Percentiles rank a stretch among this genome's conserved stretches.
Evolutionary conservation across 2,329 filamentous ascomycete species (phyloP).

Genomic region (Dactylonectria estremocensis): DNA sequence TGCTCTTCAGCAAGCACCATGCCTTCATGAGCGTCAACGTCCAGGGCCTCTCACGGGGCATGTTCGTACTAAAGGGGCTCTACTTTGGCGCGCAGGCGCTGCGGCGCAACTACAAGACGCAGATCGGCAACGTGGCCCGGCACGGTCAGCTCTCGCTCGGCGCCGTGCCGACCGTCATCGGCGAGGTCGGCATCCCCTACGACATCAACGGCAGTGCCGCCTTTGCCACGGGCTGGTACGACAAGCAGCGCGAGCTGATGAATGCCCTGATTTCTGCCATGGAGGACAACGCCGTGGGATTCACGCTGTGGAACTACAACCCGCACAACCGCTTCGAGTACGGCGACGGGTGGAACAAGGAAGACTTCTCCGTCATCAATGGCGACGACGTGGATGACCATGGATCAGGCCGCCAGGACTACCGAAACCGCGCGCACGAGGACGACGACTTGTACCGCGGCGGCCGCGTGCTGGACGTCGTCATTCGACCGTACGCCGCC

Average conservation of each 20-base stretch:
- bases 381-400: constrained; percentile 51
- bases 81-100: constrained; percentile 58
- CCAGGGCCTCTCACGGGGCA: constrained; percentile 57
- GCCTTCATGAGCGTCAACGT: constrained; percentile 58
- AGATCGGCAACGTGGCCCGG: constrained; percentile 55
- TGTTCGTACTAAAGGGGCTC: constrained; percentile 58
- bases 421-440: constrained; percentile 52
- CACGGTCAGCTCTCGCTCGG: constrained; percentile 53
- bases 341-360: constrained; percentile 61
- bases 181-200: constrained; percentile 59
- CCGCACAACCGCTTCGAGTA: constrained; percentile 56
- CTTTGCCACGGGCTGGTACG: constrained; percentile 56
- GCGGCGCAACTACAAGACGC: constrained; percentile 56
- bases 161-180: constrained; percentile 55
- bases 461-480: constrained; percentile 56
- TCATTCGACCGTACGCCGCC: constrained; percentile 59
- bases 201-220: constrained; percentile 57
- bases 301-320: constrained; percentile 60
- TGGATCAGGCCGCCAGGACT: constrained; percentile 48
- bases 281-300: constrained; percentile 57
- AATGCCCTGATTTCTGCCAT: constrained; percentile 57
- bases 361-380: constrained; percentile 60
- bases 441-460: constrained; percentile 56
- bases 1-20: constrained; percentile 56
- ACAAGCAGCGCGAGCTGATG: constrained; percentile 58